Conservation (phyloP, 306 rosid genomes). For the Sicyos edulis region DNA sequence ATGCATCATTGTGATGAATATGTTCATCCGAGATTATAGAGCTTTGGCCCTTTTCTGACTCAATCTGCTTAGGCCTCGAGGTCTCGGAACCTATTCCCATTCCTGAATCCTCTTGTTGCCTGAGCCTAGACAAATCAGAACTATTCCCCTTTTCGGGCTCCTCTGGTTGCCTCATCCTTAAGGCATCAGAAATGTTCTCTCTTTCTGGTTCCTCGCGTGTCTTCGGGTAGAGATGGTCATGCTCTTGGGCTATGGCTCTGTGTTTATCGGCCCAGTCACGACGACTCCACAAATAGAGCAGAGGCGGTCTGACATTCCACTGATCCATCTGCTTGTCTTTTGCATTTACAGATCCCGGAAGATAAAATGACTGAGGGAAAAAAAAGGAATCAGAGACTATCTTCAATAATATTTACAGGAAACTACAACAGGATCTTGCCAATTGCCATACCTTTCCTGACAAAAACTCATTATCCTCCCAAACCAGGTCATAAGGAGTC, state of each 20-base stretch:
- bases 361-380: slow-evolving; percentile 72
- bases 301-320: slow-evolving; percentile 58
- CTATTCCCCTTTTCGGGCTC: slow-evolving; percentile 25
- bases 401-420: slow-evolving; percentile 11
- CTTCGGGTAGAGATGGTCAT: slow-evolving; percentile 35
- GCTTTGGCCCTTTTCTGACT: slow-evolving; percentile 15
- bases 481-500: slow-evolving; percentile 61
- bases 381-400: background rate
- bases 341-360: slow-evolving; percentile 68
- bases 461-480: slow-evolving; percentile 63
- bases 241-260: slow-evolving; percentile 49
- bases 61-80: background rate
- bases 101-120: slow-evolving; percentile 17
- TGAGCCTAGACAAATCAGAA: slow-evolving; percentile 16
- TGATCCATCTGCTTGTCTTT: slow-evolving; percentile 64
- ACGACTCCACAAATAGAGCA: slow-evolving; percentile 82
- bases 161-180: slow-evolving; percentile 22
- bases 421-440: background rate
- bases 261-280: slow-evolving; percentile 49
- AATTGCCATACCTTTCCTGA: slow-evolving; percentile 60
- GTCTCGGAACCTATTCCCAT: background rate
- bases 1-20: slow-evolving; percentile 10
- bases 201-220: slow-evolving; percentile 24
- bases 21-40: background rate
- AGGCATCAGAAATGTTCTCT: slow-evolving; percentile 16